Conservation (phyloP, 2,329 filamentous ascomycete genomes). For the Aspergillus quadricinctus region DNA sequence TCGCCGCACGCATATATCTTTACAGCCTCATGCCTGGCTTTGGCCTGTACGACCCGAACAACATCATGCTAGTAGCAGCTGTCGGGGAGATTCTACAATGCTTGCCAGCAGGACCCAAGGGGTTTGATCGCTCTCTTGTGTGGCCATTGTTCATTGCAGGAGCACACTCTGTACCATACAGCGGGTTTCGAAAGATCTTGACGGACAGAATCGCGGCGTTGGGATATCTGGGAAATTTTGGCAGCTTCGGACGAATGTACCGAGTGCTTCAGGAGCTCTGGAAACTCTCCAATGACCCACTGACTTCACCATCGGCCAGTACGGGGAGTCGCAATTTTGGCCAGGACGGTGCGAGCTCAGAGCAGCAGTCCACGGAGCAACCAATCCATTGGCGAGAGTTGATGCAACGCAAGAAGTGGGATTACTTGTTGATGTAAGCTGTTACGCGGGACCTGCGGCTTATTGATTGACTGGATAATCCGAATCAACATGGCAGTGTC, state of each 20-base stretch:
- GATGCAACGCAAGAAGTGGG: slow-evolving; percentile 83
- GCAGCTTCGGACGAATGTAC: slow-evolving; percentile 78
- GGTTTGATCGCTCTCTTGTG: slow-evolving; percentile 83
- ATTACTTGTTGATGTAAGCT: slow-evolving; percentile 4
- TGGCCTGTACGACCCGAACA: no score
- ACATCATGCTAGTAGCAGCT: no score
- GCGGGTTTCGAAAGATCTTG: slow-evolving; percentile 72
- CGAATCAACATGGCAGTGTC: background rate
- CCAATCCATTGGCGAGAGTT: slow-evolving; percentile 82
- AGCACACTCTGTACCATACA: slow-evolving; percentile 66
- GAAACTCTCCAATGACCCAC: slow-evolving; percentile 60
- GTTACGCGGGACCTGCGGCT: background rate
- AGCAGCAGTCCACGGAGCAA: background rate
- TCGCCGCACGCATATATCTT: no score
- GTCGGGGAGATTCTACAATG: slow-evolving; percentile 65
- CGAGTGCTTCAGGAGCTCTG: slow-evolving; percentile 78
- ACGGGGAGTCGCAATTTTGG: background rate
- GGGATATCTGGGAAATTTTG: slow-evolving; percentile 71
- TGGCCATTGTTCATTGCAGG: slow-evolving; percentile 92
- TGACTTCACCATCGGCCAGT: background rate
- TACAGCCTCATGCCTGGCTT: no score
- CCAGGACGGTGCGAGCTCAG: slow-evolving; percentile 50
- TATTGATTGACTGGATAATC: background rate
- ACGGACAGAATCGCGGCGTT: slow-evolving; percentile 67
- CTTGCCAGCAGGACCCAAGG: slow-evolving; percentile 73